These are phyloP conservation scores for Omphalotus guepiniiformis DNA, from an alignment of 768 basidiomycete genomes.

Conservation along the genomic window DNA sequence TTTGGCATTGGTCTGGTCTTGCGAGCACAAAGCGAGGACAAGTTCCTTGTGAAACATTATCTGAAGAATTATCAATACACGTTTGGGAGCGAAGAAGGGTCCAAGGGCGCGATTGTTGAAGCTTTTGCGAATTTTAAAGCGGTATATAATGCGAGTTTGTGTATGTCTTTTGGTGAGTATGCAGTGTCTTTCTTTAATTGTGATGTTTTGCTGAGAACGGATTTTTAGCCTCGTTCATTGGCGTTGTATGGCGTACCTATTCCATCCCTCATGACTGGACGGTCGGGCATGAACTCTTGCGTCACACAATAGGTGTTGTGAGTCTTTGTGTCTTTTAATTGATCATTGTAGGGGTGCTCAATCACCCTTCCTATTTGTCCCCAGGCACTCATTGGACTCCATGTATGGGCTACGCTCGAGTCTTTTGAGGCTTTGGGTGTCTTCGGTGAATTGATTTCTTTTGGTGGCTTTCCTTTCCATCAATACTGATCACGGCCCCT, in stretches of 20 bases:
- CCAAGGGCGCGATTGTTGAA: conserved; percentile 80
- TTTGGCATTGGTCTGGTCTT: conserved; percentile 84
- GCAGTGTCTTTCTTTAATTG: conserved; percentile 1
- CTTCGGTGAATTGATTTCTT: conserved; percentile 56
- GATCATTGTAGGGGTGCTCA: neutral
- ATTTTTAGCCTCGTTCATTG: conserved; percentile 70
- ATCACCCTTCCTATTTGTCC: too few species aligned
- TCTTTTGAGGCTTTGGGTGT: conserved; percentile 91
- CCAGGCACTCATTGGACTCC: conserved; percentile 79
- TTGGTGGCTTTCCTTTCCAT: neutral
- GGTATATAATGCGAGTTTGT: conserved; percentile 87
- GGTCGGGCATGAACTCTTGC: conserved; percentile 78
- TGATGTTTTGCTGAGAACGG: conserved; percentile 4
- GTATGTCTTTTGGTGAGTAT: conserved; percentile 84
- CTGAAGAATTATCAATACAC: conserved; percentile 93
- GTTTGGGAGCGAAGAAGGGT: conserved; percentile 47
- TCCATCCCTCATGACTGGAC: conserved; percentile 79
- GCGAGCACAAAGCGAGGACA: conserved; percentile 77
- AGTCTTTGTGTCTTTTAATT: conserved; percentile 25
- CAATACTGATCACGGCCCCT: neutral
- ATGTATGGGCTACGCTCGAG: conserved; percentile 87
- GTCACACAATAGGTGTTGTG: conserved; percentile 86
- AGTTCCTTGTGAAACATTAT: conserved; percentile 91
- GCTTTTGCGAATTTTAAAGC: conserved; percentile 95
- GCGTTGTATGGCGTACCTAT: conserved; percentile 90